A percentile compares a stretch with the other conserved stretches of the same genome.
These are phyloP conservation scores for Candida yuanshanica DNA, from an alignment of 805 yeast genomes.

Conservation along the genomic window DNA sequence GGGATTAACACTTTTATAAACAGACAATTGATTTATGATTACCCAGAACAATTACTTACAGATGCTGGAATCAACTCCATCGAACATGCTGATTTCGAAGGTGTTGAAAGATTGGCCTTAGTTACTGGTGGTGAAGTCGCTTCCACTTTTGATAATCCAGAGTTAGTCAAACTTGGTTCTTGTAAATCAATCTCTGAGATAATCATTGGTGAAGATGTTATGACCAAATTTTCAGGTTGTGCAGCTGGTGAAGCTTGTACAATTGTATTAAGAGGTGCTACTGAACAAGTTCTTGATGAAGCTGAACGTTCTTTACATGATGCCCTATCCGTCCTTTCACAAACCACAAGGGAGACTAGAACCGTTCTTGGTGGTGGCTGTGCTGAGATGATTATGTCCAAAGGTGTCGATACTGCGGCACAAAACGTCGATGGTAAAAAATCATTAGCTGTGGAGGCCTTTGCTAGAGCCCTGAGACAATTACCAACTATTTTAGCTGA, in stretches of 20 bases:
- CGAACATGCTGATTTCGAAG: slow-evolving; percentile 98
- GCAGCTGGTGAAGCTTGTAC: slow-evolving; percentile 96
- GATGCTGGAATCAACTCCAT: slow-evolving; percentile 85
- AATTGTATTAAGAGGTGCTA: slow-evolving; percentile 92
- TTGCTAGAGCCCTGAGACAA: slow-evolving; percentile 90
- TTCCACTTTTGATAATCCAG: slow-evolving; percentile 92
- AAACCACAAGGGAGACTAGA: slow-evolving; percentile 87
- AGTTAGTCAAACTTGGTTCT: slow-evolving; percentile 75
- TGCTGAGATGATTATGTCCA: slow-evolving; percentile 88
- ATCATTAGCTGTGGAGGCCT: slow-evolving; percentile 89
- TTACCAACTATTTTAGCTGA: slow-evolving; percentile 94
- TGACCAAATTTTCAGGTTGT: slow-evolving; percentile 92
- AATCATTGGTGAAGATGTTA: slow-evolving; percentile 86
- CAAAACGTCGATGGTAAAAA: slow-evolving; percentile 91
- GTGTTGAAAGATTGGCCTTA: slow-evolving; percentile 91
- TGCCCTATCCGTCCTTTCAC: slow-evolving; percentile 91
- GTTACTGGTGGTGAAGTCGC: slow-evolving; percentile 99
- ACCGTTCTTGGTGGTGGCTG: slow-evolving; percentile 89
- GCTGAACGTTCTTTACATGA: slow-evolving; percentile 97
- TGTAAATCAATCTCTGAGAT: slow-evolving; percentile 90
- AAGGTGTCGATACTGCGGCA: slow-evolving; percentile 96
- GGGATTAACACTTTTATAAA: slow-evolving; percentile 88
- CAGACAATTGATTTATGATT: slow-evolving; percentile 94
- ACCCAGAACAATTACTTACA: slow-evolving; percentile 92
- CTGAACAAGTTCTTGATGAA: slow-evolving; percentile 93